phyloP scores from a whole-genome alignment of 2,329 filamentous ascomycete species.

The Penicillium sumatraense region DNA sequence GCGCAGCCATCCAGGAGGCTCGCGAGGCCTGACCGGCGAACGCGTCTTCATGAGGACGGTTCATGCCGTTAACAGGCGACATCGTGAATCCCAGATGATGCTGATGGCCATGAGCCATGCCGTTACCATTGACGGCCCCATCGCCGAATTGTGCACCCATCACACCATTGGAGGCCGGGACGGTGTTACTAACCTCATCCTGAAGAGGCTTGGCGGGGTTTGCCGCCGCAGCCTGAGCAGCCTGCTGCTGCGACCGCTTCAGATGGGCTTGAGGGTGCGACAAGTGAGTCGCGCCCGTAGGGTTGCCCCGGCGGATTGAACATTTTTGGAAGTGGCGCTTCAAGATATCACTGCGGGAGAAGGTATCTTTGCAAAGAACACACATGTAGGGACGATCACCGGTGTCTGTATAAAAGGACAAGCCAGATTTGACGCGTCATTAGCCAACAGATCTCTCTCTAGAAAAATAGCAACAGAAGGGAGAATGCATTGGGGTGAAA shows the following conservation, averaged over 20 bases:
- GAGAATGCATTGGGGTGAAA: not conserved
- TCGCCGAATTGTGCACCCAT: slow-evolving; percentile 49
- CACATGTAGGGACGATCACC: slow-evolving; percentile 98
- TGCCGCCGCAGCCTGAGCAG: slow-evolving; percentile 40
- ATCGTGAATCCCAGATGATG: slow-evolving; percentile 49
- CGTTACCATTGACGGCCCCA: slow-evolving; percentile 48
- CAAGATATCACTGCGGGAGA: slow-evolving; percentile 95
- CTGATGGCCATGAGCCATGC: slow-evolving; percentile 45
- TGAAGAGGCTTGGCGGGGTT: slow-evolving; percentile 47
- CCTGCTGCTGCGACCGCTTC: slow-evolving; percentile 65
- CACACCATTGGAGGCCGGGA: slow-evolving; percentile 49
- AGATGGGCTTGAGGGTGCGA: slow-evolving; percentile 90
- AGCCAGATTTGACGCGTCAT: slow-evolving; percentile 28
- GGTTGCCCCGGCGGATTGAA: slow-evolving; percentile 93
- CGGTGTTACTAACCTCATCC: slow-evolving; percentile 51
- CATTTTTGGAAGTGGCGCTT: slow-evolving; percentile 99
- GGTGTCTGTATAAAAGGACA: slow-evolving; percentile 69
- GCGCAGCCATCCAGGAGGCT: slow-evolving; percentile 49
- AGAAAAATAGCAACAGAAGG: not conserved
- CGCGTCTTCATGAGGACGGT: slow-evolving; percentile 42
- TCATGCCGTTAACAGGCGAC: slow-evolving; percentile 48
- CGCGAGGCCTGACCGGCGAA: slow-evolving; percentile 43
- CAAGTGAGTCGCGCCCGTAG: slow-evolving; percentile 90
- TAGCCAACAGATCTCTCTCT: slow-evolving; percentile 12
- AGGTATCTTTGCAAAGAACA: slow-evolving; percentile 95